Conservation (phyloP, 2,329 filamentous ascomycete species). For the Myriangium duriaei region DNA sequence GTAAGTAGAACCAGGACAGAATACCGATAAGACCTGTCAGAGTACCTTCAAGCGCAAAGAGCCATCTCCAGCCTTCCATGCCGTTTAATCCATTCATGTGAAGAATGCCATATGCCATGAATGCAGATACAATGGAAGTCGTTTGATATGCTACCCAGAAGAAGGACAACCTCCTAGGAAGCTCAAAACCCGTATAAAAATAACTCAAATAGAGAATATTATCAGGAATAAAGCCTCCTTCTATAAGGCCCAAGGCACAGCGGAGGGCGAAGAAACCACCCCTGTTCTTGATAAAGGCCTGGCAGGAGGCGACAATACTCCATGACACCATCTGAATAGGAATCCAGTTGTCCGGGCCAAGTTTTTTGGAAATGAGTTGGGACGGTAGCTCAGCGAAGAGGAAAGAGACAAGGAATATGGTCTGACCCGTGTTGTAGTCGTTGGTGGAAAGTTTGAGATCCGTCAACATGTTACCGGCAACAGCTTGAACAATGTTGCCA, state of each 20-base stretch:
- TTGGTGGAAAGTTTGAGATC: conserved; percentile 17
- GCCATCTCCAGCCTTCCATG: conserved; percentile 16
- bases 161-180: conserved; percentile 30
- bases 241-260: conserved; percentile 18
- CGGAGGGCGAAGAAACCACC: conserved; percentile 17
- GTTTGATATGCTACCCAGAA: conserved; percentile 27
- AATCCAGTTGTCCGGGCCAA: conserved; percentile 36
- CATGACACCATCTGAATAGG: conserved; percentile 25
- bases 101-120: conserved; percentile 20
- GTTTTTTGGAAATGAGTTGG: conserved; percentile 38
- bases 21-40: conserved; percentile 21
- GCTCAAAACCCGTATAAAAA: conserved; percentile 30
- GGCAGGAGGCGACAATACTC: conserved; percentile 25
- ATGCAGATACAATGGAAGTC: conserved; percentile 20
- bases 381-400: conserved; percentile 38
- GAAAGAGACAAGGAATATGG: conserved; percentile 33
- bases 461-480: conserved; percentile 16
- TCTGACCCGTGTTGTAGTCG: conserved; percentile 20
- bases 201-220: conserved; percentile 31
- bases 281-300: conserved; percentile 25
- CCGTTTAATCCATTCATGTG: conserved; percentile 19
- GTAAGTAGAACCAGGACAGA: conserved; percentile 25
- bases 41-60: conserved; percentile 23
- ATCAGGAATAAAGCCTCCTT: conserved; percentile 23
- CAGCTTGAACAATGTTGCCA: conserved; percentile 19